Base-by-base conservation (phyloP, 2,329 filamentous ascomycete genomes). In the Talaromyces sp. region DNA sequence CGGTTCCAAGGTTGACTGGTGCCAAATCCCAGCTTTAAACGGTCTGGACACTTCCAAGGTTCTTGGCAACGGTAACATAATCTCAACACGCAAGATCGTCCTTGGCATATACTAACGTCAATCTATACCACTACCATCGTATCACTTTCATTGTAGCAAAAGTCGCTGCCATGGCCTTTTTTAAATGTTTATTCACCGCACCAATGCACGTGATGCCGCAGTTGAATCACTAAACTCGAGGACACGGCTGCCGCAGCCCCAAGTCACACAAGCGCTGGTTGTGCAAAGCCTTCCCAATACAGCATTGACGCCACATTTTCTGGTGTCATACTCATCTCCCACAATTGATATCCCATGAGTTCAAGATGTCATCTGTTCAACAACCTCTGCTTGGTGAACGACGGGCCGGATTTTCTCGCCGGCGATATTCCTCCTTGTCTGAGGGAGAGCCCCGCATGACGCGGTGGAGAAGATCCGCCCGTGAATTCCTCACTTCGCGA, bases 401-500 rank as follows among this genome's bases (percentile, higher is more conserved):
- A 22, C 27, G 19, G 3, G 10, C 20, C 17, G 32, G 27, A 2
- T 8, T 24, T 2, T 32, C 32, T 16, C 45, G 10, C 4, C 45
- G 6, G 13, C 35, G 13, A 43, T 33, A 29, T 22, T 42, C 49
- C 11, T 36, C 48, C 8, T 4, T 20, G 13, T 8, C 32, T 29
- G 49, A 46, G 16, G 35, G 49, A 5, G 49, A 55, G 11, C 33
- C 53, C 45, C 45, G 40, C 30, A 49, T 52, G 20, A 41, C 45
- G 7, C 45, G 44, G 20, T 50, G 55, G 41, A 52, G 55, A 43
- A 52, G 54, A 48, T 49, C 50, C 20, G 53, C 54, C 6, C 45
- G 58, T 8, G 22, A 54, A 29, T 76, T 75, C 56, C 69, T 82
- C 24, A 71, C 70, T 30, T 79, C 77, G 9, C 77, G 73, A 61